Conservation (phyloP, 176 grass and related monocot species). For the Lolium multiflorum region DNA sequence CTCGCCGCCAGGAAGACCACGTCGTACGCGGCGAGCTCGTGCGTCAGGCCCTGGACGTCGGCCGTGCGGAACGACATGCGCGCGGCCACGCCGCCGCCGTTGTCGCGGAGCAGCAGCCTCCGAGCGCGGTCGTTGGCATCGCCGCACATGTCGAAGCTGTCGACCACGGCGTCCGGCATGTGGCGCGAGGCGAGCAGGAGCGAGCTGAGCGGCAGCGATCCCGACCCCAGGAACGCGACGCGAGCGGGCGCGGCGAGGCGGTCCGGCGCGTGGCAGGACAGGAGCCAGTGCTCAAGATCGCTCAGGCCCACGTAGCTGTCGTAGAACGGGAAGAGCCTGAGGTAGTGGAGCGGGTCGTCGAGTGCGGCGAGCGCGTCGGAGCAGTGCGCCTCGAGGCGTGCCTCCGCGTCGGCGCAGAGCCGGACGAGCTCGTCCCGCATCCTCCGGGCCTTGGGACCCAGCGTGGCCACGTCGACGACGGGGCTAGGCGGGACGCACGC, state of each 20-base stretch:
- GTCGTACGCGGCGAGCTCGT: conserved; percentile 40
- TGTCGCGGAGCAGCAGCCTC: conserved; percentile 25
- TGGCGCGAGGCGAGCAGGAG: conserved; percentile 39
- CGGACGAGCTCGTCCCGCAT: conserved; percentile 49
- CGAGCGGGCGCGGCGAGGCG: conserved; percentile 15
- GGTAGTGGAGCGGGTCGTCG: conserved; percentile 54
- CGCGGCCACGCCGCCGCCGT: conserved; percentile 9
- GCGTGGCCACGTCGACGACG: conserved; percentile 36
- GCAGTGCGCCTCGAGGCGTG: conserved; percentile 54
- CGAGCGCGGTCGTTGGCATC: conserved; percentile 47
- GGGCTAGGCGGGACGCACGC: conserved; percentile 47
- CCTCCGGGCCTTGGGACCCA: conserved; percentile 32
- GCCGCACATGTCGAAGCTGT: conserved; percentile 40
- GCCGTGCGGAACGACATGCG: conserved; percentile 4
- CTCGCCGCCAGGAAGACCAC: conserved; percentile 68
- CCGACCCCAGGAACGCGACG: conserved; percentile 55
- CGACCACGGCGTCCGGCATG: conserved; percentile 22
- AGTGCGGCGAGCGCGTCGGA: conserved; percentile 49
- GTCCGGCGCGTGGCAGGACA: conserved; percentile 35
- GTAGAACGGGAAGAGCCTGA: conserved; percentile 57
- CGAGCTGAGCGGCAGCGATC: conserved; percentile 46
- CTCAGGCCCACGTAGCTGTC: conserved; percentile 50
- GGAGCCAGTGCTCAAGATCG: conserved; percentile 50
- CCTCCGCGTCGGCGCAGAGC: conserved; percentile 40
- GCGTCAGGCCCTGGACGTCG: conserved; percentile 43